Evolutionary conservation across 2,329 filamentous ascomycete species (phyloP).

Genomic region (Emmonsia crescens): DNA sequence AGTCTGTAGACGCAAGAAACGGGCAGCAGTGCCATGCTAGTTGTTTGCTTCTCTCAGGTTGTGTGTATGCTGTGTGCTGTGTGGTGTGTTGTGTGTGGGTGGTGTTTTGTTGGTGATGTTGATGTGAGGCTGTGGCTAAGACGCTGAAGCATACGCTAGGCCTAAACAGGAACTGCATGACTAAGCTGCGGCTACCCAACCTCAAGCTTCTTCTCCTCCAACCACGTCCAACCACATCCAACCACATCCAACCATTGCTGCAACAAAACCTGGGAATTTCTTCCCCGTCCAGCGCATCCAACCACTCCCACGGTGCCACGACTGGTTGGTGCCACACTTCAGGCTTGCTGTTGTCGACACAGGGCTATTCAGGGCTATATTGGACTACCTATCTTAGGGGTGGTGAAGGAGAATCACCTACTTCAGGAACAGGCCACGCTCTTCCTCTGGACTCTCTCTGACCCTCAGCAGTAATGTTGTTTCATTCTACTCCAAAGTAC

Average conservation of each 20-base stretch:
- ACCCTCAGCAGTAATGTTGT: not conserved
- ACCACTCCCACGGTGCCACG: conserved; percentile 1
- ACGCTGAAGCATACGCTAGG: not conserved
- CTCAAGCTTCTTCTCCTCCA: not conserved
- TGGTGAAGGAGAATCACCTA: not conserved
- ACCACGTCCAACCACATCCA: not conserved
- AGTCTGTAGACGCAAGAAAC: not conserved
- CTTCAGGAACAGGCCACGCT: not conserved
- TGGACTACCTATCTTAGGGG: not conserved
- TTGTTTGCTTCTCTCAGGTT: not conserved
- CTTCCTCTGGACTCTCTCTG: not conserved
- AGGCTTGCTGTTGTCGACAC: not conserved
- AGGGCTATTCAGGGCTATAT: not conserved
- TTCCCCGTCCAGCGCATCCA: not conserved
- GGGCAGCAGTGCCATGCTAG: not conserved
- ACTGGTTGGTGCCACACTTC: conserved; percentile 4
- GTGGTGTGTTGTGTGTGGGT: too few relatives aligned
- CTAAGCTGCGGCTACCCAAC: not conserved
- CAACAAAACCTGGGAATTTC: not conserved
- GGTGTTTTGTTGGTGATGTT: not conserved
- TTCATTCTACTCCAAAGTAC: not conserved
- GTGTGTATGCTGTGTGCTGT: not conserved
- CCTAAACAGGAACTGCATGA: not conserved
- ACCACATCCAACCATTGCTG: not conserved
- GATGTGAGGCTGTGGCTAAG: not conserved